These are phyloP conservation scores for Dichomitus squalens DNA, from an alignment of 1,284 basidiomycete genomes.

Conservation along the genomic window DNA sequence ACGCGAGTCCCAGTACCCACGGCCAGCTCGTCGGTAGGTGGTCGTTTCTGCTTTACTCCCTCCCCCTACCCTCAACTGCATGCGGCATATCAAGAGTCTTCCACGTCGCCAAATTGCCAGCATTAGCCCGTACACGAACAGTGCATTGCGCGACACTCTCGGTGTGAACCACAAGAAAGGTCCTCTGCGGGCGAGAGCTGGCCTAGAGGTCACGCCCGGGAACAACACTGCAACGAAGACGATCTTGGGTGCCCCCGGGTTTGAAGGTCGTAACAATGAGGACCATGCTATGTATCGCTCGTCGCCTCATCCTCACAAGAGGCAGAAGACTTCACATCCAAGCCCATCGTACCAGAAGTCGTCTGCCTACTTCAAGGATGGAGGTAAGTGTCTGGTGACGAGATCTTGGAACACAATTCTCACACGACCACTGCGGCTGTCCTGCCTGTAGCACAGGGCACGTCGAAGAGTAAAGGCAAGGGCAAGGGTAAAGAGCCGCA, in stretches of 20 bases:
- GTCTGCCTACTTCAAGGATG: constrained; percentile 4
- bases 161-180: not conserved
- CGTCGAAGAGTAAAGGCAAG: constrained; percentile 1
- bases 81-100: not conserved
- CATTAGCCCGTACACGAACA: not conserved
- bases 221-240: not conserved
- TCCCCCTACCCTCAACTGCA: too few relatives aligned
- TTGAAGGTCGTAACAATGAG: too few relatives aligned
- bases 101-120: not conserved
- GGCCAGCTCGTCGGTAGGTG: too few relatives aligned
- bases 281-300: too few relatives aligned
- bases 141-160: not conserved
- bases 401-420: not conserved
- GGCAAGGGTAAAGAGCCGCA: constrained; percentile 4
- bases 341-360: not conserved
- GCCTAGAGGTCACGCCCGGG: not conserved
- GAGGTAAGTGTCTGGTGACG: constrained; percentile 14
- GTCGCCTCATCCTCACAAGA: constrained; percentile 4
- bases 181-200: not conserved
- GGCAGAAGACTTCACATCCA: constrained; percentile 5
- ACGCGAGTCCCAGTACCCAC: too few relatives aligned
- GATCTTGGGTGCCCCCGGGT: not conserved
- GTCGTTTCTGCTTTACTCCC: too few relatives aligned
- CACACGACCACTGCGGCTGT: not conserved
- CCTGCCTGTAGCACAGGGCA: not conserved